Evolutionary conservation across 2,329 filamentous ascomycete species (phyloP), one percentile per base, ranked within the genome.

Genomic region (Gaeumannomyces sp.): DNA sequence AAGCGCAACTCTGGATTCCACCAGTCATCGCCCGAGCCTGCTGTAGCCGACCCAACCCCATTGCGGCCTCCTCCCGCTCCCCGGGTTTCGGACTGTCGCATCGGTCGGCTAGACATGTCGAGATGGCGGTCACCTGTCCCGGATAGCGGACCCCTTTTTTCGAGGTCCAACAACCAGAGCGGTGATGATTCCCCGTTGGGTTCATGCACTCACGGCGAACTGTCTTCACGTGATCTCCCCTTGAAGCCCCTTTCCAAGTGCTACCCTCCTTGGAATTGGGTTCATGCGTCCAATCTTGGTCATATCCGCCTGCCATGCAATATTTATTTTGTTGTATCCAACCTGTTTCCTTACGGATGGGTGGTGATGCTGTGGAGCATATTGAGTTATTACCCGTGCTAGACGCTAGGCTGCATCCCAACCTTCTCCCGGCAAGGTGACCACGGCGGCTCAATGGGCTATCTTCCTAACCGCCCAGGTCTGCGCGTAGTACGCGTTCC

Each of bases 401-500:
- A 7, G n/a, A 16, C 45, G 45, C n/a, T n/a, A n/a, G 14, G 45
- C 45, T 7, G 16, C n/a, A 16, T 7, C 45, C 56, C 56, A 13
- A 7, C 56, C 56, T 14, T 59, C 56, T 16, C 25, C 13, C 56
- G 29, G 6, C 29, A 29, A 29, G 29, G 29, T 3, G 35, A 16
- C 13, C 4, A 22, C 10, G 29, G 4, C 19, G 16, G 35, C 31
- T 63, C 35, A 61, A 45, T 68, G 66, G 45, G 65, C 66, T 14
- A 60, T 65, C 61, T 66, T 76, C 63, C 68, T 69, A 50, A 80
- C 83, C 4, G 82, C 75, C 84, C 83, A 87, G 38, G 79, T 80
- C 70, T 86, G 83, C 29, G 82, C 83, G 63, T 78, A 74, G 66
- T 85, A 86, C 2, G 80, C 81, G 71, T 83, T 85, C 66, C 75